phyloP scores from a whole-genome alignment of 2,329 filamentous ascomycete species.

The Neonectria sp. region DNA sequence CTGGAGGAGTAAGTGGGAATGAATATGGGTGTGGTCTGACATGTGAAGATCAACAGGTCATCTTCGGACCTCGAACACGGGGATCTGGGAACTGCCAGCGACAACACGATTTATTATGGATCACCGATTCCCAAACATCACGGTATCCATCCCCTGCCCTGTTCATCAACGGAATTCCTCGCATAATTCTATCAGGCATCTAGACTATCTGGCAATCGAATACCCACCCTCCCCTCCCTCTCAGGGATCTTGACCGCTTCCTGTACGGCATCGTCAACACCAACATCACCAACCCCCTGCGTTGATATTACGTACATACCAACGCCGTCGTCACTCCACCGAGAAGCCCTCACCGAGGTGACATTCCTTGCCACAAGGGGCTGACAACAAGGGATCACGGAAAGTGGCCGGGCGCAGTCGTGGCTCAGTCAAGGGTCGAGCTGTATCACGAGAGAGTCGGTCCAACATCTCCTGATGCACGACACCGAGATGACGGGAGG shows the following conservation, averaged over 20 bases:
- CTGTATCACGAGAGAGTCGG: conserved; percentile 26
- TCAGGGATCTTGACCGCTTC: neutral
- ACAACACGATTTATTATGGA: neutral
- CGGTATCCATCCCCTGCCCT: neutral
- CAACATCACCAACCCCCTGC: neutral
- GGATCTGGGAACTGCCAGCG: neutral
- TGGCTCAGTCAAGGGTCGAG: neutral
- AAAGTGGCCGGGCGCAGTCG: conserved; percentile 12
- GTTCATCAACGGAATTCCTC: neutral
- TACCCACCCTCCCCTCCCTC: neutral
- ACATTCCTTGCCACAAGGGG: neutral
- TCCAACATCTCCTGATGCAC: conserved; percentile 11
- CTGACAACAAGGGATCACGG: conserved; percentile 1
- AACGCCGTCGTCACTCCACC: conserved; percentile 1
- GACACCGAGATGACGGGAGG: conserved; percentile 12
- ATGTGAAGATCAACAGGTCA: neutral
- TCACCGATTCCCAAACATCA: neutral
- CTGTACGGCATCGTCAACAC: neutral
- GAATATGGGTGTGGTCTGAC: neutral
- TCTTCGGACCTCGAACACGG: neutral
- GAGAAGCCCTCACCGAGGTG: neutral
- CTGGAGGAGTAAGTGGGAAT: too few species aligned
- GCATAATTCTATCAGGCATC: neutral
- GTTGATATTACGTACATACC: conserved; percentile 23
- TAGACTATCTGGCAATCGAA: neutral